Conservation (phyloP, 2,329 filamentous ascomycete species). For the Aspergillus fischeri region DNA sequence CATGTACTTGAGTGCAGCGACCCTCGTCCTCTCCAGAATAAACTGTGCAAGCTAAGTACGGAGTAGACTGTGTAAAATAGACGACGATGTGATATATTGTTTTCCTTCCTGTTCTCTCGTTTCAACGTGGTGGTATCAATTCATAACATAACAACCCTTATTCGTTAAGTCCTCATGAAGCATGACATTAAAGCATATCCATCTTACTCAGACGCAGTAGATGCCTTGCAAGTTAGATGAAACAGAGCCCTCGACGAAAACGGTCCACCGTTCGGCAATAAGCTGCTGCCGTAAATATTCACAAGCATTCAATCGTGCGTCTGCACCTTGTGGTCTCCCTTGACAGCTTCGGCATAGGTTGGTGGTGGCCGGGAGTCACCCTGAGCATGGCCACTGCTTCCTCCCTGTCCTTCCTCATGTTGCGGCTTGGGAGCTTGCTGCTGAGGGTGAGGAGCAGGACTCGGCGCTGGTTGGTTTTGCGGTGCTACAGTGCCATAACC, state of each 20-base stretch:
- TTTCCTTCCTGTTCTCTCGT: neutral
- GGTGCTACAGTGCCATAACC: constrained; percentile 39
- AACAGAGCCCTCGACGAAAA: neutral
- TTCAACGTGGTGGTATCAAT: neutral
- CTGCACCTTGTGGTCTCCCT: constrained; percentile 89
- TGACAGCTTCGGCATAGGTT: constrained; percentile 84
- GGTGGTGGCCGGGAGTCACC: constrained; percentile 58
- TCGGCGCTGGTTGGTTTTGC: constrained; percentile 17
- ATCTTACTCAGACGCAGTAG: neutral
- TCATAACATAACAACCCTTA: neutral
- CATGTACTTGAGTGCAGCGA: neutral
- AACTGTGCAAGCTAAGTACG: neutral
- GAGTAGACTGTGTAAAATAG: neutral
- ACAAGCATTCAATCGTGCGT: constrained; percentile 47
- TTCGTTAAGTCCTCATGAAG: neutral
- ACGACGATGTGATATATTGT: neutral
- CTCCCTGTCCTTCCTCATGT: constrained; percentile 18
- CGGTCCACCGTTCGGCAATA: neutral
- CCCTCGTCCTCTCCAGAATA: neutral
- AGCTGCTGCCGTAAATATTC: neutral
- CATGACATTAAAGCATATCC: neutral
- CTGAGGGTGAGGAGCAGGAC: constrained; percentile 4
- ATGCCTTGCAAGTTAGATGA: neutral
- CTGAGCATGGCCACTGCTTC: constrained; percentile 31
- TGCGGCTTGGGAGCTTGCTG: constrained; percentile 18